A percentile compares a stretch with the other conserved stretches of the same genome.
Conservation (phyloP, 1,284 basidiomycete species). For the Coriolopsis trogii region DNA sequence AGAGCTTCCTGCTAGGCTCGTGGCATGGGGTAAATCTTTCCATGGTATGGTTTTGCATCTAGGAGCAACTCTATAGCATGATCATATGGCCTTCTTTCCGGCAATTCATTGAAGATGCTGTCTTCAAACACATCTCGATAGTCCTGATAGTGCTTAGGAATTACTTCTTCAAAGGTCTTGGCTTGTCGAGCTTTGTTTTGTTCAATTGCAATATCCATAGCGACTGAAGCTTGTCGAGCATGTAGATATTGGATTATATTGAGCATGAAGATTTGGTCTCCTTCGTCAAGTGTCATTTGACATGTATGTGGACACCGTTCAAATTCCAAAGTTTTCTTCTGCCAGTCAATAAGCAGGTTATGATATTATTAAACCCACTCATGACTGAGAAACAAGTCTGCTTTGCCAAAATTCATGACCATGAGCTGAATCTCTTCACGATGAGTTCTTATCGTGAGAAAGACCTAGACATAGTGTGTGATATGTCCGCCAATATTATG, state of each 20-base stretch:
- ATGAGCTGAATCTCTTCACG: neutral
- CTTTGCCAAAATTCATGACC: neutral
- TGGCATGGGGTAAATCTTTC: too few relatives aligned
- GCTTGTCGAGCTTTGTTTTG: neutral
- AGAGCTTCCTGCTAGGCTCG: too few relatives aligned
- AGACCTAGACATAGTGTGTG: neutral
- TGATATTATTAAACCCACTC: neutral
- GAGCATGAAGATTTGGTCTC: neutral
- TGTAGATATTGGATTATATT: neutral
- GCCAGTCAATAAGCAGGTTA: neutral
- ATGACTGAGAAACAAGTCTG: neutral
- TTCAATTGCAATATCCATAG: neutral
- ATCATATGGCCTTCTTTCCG: too few relatives aligned
- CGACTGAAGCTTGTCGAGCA: neutral
- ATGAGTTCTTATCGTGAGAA: neutral
- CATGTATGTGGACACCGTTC: neutral
- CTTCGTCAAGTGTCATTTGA: neutral
- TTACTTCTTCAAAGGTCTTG: too few relatives aligned
- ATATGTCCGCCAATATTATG: neutral
- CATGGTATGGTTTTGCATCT: too few relatives aligned
- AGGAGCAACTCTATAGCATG: too few relatives aligned
- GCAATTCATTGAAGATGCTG: too few relatives aligned
- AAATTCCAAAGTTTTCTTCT: constrained; percentile 29
- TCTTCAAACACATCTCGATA: too few relatives aligned
- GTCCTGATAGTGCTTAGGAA: too few relatives aligned